Evolutionary conservation across 2,329 filamentous ascomycete species (phyloP).

Genomic region (Alternaria conjuncta): DNA sequence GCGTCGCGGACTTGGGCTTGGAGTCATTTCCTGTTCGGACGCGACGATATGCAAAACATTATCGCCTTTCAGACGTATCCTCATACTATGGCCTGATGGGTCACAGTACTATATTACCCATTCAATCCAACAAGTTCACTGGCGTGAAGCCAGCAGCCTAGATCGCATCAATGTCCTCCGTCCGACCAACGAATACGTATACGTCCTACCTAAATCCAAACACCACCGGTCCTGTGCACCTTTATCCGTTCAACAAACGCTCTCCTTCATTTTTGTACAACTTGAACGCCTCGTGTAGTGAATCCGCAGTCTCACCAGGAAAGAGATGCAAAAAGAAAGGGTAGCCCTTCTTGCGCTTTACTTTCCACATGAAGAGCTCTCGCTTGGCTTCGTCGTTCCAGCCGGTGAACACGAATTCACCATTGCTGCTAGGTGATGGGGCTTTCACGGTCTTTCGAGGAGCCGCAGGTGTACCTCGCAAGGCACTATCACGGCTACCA

Average conservation of each 20-base stretch:
- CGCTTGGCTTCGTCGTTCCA: constrained; percentile 9
- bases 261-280: constrained; percentile 1
- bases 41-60: not conserved
- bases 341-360: constrained; percentile 2
- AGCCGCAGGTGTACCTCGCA: not conserved
- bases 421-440: not conserved
- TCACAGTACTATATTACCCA: not conserved
- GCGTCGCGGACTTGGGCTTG: not conserved
- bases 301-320: constrained; percentile 3
- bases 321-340: not conserved
- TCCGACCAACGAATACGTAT: not conserved
- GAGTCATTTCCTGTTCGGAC: not conserved
- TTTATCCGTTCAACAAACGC: not conserved
- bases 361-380: constrained; percentile 4
- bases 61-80: not conserved
- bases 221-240: not conserved
- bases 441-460: not conserved
- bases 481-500: not conserved
- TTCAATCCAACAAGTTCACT: not conserved
- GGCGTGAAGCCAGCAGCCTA: not conserved
- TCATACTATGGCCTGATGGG: not conserved
- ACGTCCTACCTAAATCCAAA: not conserved
- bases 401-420: not conserved
- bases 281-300: constrained; percentile 1
- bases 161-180: not conserved